phyloP scores from a whole-genome alignment of 768 basidiomycete genomes.

The Candolleomyces eurysporus region DNA sequence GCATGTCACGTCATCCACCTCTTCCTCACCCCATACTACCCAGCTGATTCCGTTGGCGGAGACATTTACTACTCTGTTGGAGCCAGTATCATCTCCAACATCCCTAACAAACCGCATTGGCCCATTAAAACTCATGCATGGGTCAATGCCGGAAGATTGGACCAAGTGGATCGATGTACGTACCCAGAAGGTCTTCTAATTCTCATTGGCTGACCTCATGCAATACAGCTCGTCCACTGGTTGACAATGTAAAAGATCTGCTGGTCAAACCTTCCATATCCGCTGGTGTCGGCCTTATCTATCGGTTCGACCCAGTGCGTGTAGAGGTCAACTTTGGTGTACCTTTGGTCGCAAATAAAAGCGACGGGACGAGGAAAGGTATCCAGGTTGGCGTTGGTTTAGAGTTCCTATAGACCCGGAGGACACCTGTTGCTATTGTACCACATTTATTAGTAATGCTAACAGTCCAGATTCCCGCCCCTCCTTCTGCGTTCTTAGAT shows the following conservation, averaged over 20 bases:
- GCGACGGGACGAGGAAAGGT: slow-evolving; percentile 67
- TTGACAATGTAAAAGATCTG: slow-evolving; percentile 37
- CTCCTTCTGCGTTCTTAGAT: too few relatives aligned
- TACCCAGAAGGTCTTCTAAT: slow-evolving; percentile 3
- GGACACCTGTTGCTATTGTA: too few relatives aligned
- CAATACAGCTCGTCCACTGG: slow-evolving; percentile 15
- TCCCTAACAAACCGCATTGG: slow-evolving; percentile 77
- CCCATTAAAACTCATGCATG: slow-evolving; percentile 80
- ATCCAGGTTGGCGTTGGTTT: slow-evolving; percentile 81
- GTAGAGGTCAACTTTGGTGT: slow-evolving; percentile 88
- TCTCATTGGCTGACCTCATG: neutral
- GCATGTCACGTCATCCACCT: slow-evolving; percentile 1
- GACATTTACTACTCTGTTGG: slow-evolving; percentile 81
- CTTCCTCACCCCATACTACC: neutral
- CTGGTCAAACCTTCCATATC: slow-evolving; percentile 67
- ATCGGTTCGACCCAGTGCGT: slow-evolving; percentile 79
- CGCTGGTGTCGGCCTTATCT: slow-evolving; percentile 80
- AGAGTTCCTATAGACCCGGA: slow-evolving; percentile 59
- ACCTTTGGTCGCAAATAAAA: slow-evolving; percentile 67
- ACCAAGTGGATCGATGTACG: slow-evolving; percentile 57
- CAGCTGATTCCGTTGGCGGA: slow-evolving; percentile 85
- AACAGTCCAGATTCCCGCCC: too few relatives aligned
- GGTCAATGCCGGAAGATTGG: slow-evolving; percentile 78
- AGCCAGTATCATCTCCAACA: slow-evolving; percentile 67
- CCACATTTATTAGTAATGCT: too few relatives aligned